phyloP scores from a whole-genome alignment of 441 rosid genomes.

The Adansonia madagascariensis region DNA sequence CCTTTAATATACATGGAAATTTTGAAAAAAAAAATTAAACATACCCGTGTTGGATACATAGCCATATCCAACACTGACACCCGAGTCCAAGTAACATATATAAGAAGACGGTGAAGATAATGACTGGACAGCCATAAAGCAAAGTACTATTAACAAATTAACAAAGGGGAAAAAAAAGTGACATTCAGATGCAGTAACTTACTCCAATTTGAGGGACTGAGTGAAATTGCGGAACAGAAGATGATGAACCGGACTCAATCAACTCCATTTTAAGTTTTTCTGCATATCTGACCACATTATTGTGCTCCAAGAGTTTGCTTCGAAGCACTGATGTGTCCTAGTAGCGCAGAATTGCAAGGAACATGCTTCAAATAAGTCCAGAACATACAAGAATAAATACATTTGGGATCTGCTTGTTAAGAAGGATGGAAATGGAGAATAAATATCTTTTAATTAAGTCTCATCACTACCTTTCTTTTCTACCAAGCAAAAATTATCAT shows the following conservation, averaged over 20 bases:
- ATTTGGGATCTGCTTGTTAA: background rate
- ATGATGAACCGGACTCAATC: constrained; percentile 58
- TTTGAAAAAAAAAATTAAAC: too few relatives aligned
- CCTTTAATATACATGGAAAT: too few relatives aligned
- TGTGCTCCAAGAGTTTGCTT: constrained; percentile 59
- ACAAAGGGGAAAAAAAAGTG: background rate
- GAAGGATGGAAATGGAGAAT: background rate
- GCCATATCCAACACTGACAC: too few relatives aligned
- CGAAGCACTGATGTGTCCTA: constrained; percentile 72
- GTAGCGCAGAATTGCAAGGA: constrained; percentile 29
- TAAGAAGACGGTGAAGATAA: background rate
- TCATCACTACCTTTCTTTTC: background rate
- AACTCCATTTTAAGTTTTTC: constrained; percentile 64
- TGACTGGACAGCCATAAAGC: background rate
- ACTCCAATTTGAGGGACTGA: constrained; percentile 58
- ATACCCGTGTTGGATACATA: too few relatives aligned
- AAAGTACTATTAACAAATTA: background rate
- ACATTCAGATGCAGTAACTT: constrained; percentile 33
- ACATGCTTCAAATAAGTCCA: constrained; percentile 22
- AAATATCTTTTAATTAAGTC: background rate
- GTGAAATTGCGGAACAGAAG: constrained; percentile 49
- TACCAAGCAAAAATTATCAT: background rate
- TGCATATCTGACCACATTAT: constrained; percentile 68
- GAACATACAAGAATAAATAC: background rate
- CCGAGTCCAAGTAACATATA: background rate